These are phyloP conservation scores for Cyberlindnera petersonii DNA, from an alignment of 805 yeast species.

Conservation along the genomic window DNA sequence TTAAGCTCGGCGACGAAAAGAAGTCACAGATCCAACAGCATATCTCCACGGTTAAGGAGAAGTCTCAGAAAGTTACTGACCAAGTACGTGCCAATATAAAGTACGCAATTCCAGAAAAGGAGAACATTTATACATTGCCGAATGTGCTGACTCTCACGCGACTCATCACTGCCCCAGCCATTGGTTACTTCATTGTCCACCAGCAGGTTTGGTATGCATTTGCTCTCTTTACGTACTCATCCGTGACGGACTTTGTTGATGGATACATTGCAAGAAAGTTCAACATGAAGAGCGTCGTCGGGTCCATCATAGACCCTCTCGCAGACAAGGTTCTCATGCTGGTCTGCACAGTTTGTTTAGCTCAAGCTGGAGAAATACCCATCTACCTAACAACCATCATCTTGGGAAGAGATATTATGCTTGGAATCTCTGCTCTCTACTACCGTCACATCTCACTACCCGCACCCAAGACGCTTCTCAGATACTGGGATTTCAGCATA, in stretches of 20 bases:
- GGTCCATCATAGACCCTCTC: conserved; percentile 89
- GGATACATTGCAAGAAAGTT: conserved; percentile 85
- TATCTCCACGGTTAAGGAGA: conserved; percentile 7
- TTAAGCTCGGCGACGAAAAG: background rate
- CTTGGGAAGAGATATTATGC: conserved; percentile 75
- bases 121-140: conserved; percentile 78
- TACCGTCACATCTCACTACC: conserved; percentile 73
- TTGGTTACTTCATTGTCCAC: conserved; percentile 73
- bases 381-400: conserved; percentile 61
- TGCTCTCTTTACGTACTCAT: conserved; percentile 74
- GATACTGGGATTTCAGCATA: conserved; percentile 75
- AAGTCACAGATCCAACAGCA: conserved; percentile 5
- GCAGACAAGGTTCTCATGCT: conserved; percentile 94
- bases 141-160: conserved; percentile 80
- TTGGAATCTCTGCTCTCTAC: conserved; percentile 69
- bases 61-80: conserved; percentile 26
- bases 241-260: conserved; percentile 87
- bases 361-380: conserved; percentile 69
- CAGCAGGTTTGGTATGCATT: conserved; percentile 64
- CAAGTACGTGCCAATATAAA: conserved; percentile 31
- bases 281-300: conserved; percentile 75
- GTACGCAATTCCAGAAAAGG: conserved; percentile 37
- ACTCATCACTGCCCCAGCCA: conserved; percentile 74
- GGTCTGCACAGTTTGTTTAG: conserved; percentile 72
- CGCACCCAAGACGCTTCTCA: conserved; percentile 62